phyloP scores from a whole-genome alignment of 2,329 filamentous ascomycete species.

The Lomentospora prolificans region DNA sequence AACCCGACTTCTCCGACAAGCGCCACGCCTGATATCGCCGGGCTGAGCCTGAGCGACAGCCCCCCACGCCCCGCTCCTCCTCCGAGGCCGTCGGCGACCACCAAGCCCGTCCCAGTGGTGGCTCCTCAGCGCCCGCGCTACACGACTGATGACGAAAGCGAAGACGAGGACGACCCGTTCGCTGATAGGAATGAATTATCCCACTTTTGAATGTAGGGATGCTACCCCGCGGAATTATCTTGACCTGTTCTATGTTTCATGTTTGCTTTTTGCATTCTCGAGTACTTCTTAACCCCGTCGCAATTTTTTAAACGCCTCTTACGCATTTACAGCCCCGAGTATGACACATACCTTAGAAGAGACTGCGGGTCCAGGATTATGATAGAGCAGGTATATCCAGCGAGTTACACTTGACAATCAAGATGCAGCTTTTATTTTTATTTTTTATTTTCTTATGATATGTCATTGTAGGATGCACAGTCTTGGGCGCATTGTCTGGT shows the following conservation, averaged over 20 bases:
- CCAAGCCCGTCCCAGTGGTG: conserved; percentile 41
- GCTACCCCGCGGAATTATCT: neutral
- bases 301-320: neutral
- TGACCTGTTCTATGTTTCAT: neutral
- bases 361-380: neutral
- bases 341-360: too few relatives aligned
- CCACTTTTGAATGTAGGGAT: neutral
- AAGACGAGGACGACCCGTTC: conserved; percentile 83
- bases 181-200: conserved; percentile 56
- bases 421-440: neutral
- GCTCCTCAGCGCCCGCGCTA: conserved; percentile 28
- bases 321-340: neutral
- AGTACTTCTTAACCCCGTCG: neutral
- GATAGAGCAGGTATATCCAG: neutral
- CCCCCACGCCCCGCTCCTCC: conserved; percentile 33
- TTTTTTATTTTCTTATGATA: neutral
- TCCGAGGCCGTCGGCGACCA: conserved; percentile 33
- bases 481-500: too few relatives aligned
- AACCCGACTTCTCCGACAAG: conserved; percentile 30
- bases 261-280: neutral
- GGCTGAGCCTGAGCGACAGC: conserved; percentile 29
- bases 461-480: too few relatives aligned
- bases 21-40: conserved; percentile 32
- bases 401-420: neutral
- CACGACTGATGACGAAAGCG: conserved; percentile 39